Conservation (phyloP, 2,329 filamentous ascomycete genomes). For the Talaromyces sp. region DNA sequence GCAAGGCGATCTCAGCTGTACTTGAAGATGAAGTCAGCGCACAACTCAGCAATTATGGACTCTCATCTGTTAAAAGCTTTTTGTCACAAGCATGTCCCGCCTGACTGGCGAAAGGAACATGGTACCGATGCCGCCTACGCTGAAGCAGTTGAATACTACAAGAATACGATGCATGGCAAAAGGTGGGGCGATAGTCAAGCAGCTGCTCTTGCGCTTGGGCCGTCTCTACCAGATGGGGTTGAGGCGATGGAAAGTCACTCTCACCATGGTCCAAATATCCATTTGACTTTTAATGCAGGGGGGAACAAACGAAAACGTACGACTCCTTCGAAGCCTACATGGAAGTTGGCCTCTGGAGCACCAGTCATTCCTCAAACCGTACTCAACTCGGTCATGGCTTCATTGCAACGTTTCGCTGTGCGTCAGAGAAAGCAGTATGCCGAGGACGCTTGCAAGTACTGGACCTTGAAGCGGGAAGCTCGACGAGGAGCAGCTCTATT, state of each 20-base stretch:
- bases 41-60: conserved; percentile 73
- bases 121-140: conserved; percentile 74
- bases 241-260: conserved; percentile 46
- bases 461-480: conserved; percentile 94
- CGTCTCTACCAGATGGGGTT: conserved; percentile 57
- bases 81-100: conserved; percentile 90
- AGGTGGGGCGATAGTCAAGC: conserved; percentile 91
- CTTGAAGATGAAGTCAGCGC: conserved; percentile 92
- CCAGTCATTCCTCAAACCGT: conserved; percentile 89
- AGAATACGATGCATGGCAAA: conserved; percentile 79
- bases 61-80: conserved; percentile 85
- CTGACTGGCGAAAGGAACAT: conserved; percentile 83
- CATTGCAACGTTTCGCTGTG: conserved; percentile 76
- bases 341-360: conserved; percentile 91
- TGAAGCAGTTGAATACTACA: conserved; percentile 85
- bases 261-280: conserved; percentile 41
- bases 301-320: conserved; percentile 58
- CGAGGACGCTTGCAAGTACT: conserved; percentile 91
- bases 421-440: conserved; percentile 89
- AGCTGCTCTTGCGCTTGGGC: conserved; percentile 75
- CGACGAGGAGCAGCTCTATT: conserved; percentile 85
- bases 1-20: conserved; percentile 83
- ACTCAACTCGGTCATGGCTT: conserved; percentile 78
- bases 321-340: conserved; percentile 62
- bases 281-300: conserved; percentile 53